Conservation (phyloP, 2,329 filamentous ascomycete species). For the Penicillium expansum region DNA sequence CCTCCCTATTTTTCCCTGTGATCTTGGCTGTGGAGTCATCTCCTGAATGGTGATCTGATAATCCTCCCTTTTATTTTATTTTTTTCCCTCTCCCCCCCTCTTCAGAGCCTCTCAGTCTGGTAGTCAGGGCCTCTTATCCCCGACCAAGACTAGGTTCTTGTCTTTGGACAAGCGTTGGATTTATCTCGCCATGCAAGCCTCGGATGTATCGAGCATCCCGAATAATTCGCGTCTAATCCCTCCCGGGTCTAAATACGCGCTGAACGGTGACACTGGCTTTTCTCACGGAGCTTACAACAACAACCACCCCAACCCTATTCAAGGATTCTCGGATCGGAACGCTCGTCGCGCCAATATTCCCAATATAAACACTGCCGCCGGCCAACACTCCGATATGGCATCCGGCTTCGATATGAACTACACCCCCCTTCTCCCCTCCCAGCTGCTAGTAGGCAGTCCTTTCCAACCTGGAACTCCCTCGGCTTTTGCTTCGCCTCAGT, state of each 20-base stretch:
- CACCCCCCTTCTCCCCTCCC: slow-evolving; percentile 89
- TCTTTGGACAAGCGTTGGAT: slow-evolving; percentile 17
- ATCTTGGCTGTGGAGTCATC: slow-evolving; percentile 8
- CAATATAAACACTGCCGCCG: slow-evolving; percentile 78
- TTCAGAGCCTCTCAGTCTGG: slow-evolving; percentile 6
- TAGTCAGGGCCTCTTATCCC: slow-evolving; percentile 7
- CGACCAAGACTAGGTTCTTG: slow-evolving; percentile 9
- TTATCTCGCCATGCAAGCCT: slow-evolving; percentile 80
- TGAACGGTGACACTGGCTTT: slow-evolving; percentile 71
- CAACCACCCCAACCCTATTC: slow-evolving; percentile 63
- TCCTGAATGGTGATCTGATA: slow-evolving; percentile 26
- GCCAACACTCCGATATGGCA: slow-evolving; percentile 67
- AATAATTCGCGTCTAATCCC: slow-evolving; percentile 62
- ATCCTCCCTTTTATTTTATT: slow-evolving; percentile 61
- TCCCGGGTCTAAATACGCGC: slow-evolving; percentile 71
- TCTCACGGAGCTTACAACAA: slow-evolving; percentile 89
- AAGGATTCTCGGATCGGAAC: slow-evolving; percentile 82
- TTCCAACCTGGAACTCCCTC: slow-evolving; percentile 94
- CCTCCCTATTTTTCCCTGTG: slow-evolving; percentile 7
- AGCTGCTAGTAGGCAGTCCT: slow-evolving; percentile 89
- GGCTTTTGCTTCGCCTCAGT: slow-evolving; percentile 86
- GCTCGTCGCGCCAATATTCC: slow-evolving; percentile 80
- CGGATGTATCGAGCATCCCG: slow-evolving; percentile 63
- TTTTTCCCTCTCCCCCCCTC: not conserved
- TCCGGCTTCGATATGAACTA: slow-evolving; percentile 98